Evolutionary conservation across 768 basidiomycete species (phyloP).

Genomic region (Termitomyces sp.): DNA sequence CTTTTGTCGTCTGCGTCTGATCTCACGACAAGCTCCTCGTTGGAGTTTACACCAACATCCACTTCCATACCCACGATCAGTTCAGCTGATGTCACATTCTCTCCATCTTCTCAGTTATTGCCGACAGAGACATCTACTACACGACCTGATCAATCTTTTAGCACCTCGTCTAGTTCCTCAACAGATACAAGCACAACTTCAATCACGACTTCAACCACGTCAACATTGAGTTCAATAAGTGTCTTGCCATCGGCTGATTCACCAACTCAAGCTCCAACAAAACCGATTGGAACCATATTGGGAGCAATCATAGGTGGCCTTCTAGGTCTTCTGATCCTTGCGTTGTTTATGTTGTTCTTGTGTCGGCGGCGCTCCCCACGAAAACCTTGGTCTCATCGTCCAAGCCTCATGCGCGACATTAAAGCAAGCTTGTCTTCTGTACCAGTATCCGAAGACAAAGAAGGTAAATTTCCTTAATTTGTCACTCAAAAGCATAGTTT

Average conservation of each 20-base stretch:
- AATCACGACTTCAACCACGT: not conserved
- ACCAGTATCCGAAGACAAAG: not conserved
- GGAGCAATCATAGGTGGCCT: slow-evolving; percentile 2
- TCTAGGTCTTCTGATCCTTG: not conserved
- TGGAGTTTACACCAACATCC: not conserved
- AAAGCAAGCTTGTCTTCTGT: not conserved
- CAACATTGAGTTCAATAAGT: not conserved
- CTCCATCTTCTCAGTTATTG: not conserved
- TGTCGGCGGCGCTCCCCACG: not conserved
- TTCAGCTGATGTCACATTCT: too few species aligned
- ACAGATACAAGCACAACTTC: not conserved
- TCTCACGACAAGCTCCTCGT: not conserved
- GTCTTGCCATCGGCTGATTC: not conserved
- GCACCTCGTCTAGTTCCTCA: not conserved
- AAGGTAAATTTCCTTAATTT: not conserved
- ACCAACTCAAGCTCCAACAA: not conserved
- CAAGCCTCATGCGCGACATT: not conserved
- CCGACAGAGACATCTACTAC: not conserved
- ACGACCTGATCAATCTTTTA: not conserved
- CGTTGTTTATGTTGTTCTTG: not conserved
- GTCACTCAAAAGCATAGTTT: not conserved
- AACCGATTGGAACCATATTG: not conserved
- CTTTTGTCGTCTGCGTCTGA: not conserved
- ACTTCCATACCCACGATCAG: not conserved
- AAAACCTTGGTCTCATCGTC: not conserved